Conservation (phyloP, 1,284 basidiomycete genomes). For the Ustilago tritici region DNA sequence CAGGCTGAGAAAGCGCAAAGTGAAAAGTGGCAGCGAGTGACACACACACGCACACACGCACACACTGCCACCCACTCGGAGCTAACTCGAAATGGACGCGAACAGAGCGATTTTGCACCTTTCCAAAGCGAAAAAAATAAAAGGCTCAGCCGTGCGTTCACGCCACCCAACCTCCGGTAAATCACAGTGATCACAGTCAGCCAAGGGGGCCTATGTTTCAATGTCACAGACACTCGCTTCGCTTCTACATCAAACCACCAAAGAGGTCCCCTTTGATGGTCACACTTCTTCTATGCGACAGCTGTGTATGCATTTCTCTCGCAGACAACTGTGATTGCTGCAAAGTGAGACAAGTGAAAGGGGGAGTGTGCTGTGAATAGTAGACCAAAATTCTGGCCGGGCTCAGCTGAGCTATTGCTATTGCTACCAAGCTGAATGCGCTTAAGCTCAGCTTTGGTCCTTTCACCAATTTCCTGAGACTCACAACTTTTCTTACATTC, state of each 20-base stretch:
- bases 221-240: background rate
- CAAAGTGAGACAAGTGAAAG: background rate
- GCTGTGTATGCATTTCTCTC: background rate
- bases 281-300: background rate
- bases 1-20: background rate
- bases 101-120: slow-evolving; percentile 4
- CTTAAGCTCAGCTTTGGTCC: background rate
- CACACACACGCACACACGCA: background rate
- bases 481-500: background rate
- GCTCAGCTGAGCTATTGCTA: background rate
- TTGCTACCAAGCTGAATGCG: background rate
- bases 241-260: background rate
- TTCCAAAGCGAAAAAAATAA: background rate
- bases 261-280: background rate
- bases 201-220: too few relatives aligned
- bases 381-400: background rate
- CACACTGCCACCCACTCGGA: slow-evolving; percentile 4
- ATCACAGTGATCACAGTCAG: background rate
- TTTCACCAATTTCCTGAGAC: background rate
- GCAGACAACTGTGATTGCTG: background rate
- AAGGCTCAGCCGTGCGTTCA: slow-evolving; percentile 3
- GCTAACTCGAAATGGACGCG: slow-evolving; percentile 3
- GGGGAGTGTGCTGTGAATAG: background rate
- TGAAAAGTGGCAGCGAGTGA: slow-evolving; percentile 1
- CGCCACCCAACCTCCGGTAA: background rate